Evolutionary conservation across 768 basidiomycete genomes (phyloP), one percentile per base, ranked within the genome.

Genomic region (Cyathus striatus): DNA sequence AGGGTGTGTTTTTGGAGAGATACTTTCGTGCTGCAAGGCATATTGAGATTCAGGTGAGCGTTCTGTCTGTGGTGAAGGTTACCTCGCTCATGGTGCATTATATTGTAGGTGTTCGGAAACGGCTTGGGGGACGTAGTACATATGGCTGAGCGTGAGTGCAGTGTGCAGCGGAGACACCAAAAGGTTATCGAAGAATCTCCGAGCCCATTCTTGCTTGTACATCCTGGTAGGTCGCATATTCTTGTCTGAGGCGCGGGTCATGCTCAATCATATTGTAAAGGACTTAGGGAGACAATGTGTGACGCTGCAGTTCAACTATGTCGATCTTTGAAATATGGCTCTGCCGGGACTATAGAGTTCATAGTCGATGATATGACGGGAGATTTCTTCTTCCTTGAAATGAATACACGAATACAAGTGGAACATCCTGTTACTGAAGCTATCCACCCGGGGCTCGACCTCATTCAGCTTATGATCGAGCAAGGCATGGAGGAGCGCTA

Each of bases 121-220:
- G 84, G 82, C 0, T 30, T 57, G 0, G 79, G 78, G 3, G 62
- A 75, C 34, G 76, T 75, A 9, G 62, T 83, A 4, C 79, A 83
- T 49, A 73, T 83, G 66, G 78, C 79, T 26, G 83, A 86, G 53
- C 69, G 84, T 12, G 84, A 87, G 55, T 85, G 84, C 49, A 82
- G 79, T 38, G 59, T 82, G 6, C 84, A 87, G 52, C 65, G 84
- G 23, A 62, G 83, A 23, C 79, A 85, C 49, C 84, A 87, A 56
- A 87, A 87, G 54, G 71, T 87, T 2, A 75, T 87, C 18, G 84
- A 87, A 49, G 84, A 86, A 51, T 70, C 75, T 3, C 79, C 80
- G 0, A 81, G 79, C 49, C 79, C 83, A 1, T 83, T 81, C 52
- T 64, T 79, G 30, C 41, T 56, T 1, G 41, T 51, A 2, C 62